phyloP scores from a whole-genome alignment of 495 filamentous ascomycete genomes.

The Aspergillus sclerotiicarbonarius region DNA sequence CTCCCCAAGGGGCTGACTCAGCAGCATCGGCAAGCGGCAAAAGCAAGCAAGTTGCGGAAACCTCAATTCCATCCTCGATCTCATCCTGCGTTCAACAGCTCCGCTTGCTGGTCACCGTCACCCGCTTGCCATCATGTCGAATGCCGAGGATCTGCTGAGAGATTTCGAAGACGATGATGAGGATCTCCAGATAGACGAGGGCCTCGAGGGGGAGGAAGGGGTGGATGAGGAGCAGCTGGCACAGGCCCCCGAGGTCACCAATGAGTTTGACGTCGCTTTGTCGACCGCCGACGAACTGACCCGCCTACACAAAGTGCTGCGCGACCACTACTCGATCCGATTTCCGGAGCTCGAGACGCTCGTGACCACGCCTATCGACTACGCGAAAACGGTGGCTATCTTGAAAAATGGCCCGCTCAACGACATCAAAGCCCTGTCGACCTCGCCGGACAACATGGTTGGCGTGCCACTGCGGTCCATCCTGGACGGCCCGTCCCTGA shows the following conservation, averaged over 20 bases:
- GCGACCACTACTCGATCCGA: constrained; percentile 90
- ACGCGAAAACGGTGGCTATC: constrained; percentile 92
- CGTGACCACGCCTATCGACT: constrained; percentile 87
- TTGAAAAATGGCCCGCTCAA: constrained; percentile 91
- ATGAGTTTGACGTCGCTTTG: constrained; percentile 92
- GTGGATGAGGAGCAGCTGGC: constrained; percentile 25
- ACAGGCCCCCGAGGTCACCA: constrained; percentile 43
- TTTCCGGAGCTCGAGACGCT: constrained; percentile 97
- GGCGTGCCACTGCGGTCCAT: constrained; percentile 72
- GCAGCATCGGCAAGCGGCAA: constrained; percentile 1
- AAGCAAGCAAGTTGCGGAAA: constrained; percentile 2
- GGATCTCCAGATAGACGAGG: constrained; percentile 29
- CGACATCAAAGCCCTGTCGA: constrained; percentile 72
- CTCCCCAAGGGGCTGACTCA: constrained; percentile 25
- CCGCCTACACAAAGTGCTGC: constrained; percentile 89
- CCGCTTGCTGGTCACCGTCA: constrained; percentile 1
- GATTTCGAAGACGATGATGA: constrained; percentile 45
- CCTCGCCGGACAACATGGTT: constrained; percentile 70
- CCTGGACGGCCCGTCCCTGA: constrained; percentile 82
- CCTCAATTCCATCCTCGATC: background rate
- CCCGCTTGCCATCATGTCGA: constrained; percentile 34
- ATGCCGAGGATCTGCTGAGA: constrained; percentile 45
- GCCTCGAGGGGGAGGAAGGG: constrained; percentile 21
- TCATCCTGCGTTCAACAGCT: background rate
- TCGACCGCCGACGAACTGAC: constrained; percentile 89